Conservation (phyloP, 78 protist genomes). For the Tieghemostelium lacteum region DNA sequence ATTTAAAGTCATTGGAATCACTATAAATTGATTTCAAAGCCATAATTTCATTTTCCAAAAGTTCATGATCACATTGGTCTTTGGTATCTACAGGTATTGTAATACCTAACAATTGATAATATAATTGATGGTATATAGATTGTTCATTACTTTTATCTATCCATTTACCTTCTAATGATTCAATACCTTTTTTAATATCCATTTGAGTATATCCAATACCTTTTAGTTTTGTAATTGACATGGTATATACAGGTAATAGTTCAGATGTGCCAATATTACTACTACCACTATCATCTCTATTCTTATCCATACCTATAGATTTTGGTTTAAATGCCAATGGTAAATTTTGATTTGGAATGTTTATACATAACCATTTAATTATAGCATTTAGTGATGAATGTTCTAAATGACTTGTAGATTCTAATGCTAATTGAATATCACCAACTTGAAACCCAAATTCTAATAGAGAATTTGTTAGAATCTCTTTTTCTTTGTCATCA, state of each 20-base stretch:
- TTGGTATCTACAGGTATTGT: background rate
- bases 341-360: constrained; percentile 1
- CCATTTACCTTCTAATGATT: too few species aligned
- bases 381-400: constrained; percentile 4
- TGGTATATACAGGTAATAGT: background rate
- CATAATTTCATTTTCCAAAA: constrained; percentile 9
- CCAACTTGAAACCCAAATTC: constrained; percentile 21
- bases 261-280: background rate
- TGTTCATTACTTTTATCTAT: background rate
- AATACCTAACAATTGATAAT: background rate
- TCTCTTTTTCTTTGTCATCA: constrained; percentile 22
- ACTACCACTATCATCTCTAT: background rate
- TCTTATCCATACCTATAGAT: constrained; percentile 41
- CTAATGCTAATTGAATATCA: constrained; percentile 15
- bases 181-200: background rate
- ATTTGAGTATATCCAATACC: background rate
- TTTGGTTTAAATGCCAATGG: constrained; percentile 43
- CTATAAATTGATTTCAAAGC: constrained; percentile 62
- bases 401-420: background rate
- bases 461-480: background rate
- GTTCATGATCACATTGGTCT: background rate
- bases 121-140: background rate
- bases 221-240: background rate
- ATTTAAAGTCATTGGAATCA: background rate
- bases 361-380: constrained; percentile 48